Evolutionary conservation across 2,329 filamentous ascomycete genomes (phyloP).

Genomic region (Pleochaeta shiraiana): DNA sequence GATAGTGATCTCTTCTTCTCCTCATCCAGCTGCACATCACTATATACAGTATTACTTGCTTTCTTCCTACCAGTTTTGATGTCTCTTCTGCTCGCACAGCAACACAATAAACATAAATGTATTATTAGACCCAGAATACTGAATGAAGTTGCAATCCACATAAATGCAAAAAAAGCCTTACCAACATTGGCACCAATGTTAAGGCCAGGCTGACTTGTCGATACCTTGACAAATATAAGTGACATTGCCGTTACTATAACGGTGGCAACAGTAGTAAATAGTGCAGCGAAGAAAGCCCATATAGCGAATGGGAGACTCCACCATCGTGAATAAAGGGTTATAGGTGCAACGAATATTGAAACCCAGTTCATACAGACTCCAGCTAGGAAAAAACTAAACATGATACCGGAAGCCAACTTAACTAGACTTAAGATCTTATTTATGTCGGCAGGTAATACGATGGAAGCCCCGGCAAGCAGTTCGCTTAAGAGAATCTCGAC

Average conservation of each 20-base stretch:
- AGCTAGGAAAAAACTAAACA: slow-evolving; percentile 74
- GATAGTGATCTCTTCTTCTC: neutral
- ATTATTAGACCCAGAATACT: slow-evolving; percentile 48
- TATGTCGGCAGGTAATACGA: slow-evolving; percentile 57
- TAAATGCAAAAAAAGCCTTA: slow-evolving; percentile 57
- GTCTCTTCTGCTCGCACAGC: slow-evolving; percentile 26
- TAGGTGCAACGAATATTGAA: slow-evolving; percentile 41
- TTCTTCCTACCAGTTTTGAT: slow-evolving; percentile 15
- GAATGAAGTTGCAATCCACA: slow-evolving; percentile 61
- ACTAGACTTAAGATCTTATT: slow-evolving; percentile 54
- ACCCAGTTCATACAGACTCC: slow-evolving; percentile 48
- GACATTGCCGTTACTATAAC: slow-evolving; percentile 69
- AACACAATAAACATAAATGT: slow-evolving; percentile 60
- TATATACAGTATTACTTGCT: slow-evolving; percentile 11
- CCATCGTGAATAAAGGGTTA: slow-evolving; percentile 25
- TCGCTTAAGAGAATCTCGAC: slow-evolving; percentile 61
- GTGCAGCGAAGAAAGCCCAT: slow-evolving; percentile 41
- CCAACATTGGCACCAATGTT: slow-evolving; percentile 56
- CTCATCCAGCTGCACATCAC: neutral
- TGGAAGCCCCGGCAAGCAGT: slow-evolving; percentile 60
- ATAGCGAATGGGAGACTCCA: slow-evolving; percentile 45
- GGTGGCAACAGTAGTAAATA: slow-evolving; percentile 47
- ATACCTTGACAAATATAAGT: slow-evolving; percentile 56
- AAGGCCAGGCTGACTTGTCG: slow-evolving; percentile 46
- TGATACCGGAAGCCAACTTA: slow-evolving; percentile 52